phyloP scores from a whole-genome alignment of 768 basidiomycete genomes.

The Boletus vermiculosoides region DNA sequence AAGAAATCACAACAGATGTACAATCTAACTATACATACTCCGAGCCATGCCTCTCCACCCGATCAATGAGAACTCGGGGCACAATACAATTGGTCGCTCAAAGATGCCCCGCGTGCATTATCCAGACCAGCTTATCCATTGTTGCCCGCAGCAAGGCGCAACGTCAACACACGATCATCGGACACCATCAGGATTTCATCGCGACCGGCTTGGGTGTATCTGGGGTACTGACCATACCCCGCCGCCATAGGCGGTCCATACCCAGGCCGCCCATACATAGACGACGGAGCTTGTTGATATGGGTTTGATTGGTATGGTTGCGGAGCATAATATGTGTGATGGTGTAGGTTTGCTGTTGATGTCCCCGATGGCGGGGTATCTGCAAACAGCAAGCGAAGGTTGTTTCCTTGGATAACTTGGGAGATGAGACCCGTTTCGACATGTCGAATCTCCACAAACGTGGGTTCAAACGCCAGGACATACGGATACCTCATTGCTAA shows the following conservation, averaged over 20 bases:
- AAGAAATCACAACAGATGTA: constrained; percentile 31
- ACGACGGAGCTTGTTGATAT: constrained; percentile 32
- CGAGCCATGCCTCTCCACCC: constrained; percentile 3
- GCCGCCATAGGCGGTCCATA: constrained; percentile 24
- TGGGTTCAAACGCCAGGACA: constrained; percentile 93
- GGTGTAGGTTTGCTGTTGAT: constrained; percentile 47
- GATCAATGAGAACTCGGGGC: constrained; percentile 11
- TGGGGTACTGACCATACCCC: constrained; percentile 43
- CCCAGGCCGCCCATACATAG: constrained; percentile 28
- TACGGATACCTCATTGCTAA: constrained; percentile 94
- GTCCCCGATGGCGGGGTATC: constrained; percentile 87
- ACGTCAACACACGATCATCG: constrained; percentile 78
- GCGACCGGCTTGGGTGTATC: constrained; percentile 53
- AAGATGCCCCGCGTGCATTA: not conserved
- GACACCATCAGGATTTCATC: constrained; percentile 90
- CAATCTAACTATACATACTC: constrained; percentile 27
- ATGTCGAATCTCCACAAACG: constrained; percentile 94
- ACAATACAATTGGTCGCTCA: constrained; percentile 6
- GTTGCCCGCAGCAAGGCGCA: constrained; percentile 48
- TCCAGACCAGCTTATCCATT: constrained; percentile 11
- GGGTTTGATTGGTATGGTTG: constrained; percentile 31
- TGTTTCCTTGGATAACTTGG: constrained; percentile 93
- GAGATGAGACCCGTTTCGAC: constrained; percentile 89
- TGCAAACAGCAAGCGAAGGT: constrained; percentile 86
- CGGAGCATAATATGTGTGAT: constrained; percentile 35